phyloP scores from a whole-genome alignment of 1,284 basidiomycete species.

The Psilocybe mexicana region DNA sequence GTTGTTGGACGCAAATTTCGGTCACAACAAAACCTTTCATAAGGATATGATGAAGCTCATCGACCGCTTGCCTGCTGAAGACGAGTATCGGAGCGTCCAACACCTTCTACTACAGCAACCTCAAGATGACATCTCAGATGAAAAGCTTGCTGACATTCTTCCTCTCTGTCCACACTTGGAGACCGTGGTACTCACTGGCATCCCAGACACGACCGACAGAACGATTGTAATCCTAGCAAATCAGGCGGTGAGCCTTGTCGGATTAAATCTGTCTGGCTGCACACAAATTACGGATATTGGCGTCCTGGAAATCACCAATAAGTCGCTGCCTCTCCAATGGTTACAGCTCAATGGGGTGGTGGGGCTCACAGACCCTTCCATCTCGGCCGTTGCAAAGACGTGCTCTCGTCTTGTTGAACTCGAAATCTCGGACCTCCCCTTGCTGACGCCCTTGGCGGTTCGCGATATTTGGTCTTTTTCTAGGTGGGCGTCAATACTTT shows the following conservation, averaged over 20 bases:
- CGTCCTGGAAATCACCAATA: conserved; percentile 67
- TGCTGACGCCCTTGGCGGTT: conserved; percentile 70
- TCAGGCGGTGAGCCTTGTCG: conserved; percentile 68
- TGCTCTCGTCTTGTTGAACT: conserved; percentile 83
- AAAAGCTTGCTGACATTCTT: conserved; percentile 65
- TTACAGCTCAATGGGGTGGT: conserved; percentile 72
- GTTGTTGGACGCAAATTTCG: too few species aligned
- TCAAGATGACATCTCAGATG: conserved; percentile 54
- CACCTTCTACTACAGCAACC: conserved; percentile 51
- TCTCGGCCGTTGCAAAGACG: conserved; percentile 72
- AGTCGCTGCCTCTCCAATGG: conserved; percentile 70
- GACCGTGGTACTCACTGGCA: conserved; percentile 71
- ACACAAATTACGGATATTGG: conserved; percentile 74
- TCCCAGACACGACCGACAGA: conserved; percentile 66
- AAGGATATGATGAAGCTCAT: conserved; percentile 55
- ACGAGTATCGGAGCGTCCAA: conserved; percentile 55
- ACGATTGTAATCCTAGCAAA: conserved; percentile 66
- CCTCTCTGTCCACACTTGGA: conserved; percentile 68
- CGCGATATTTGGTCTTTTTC: conserved; percentile 84
- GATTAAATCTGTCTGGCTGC: conserved; percentile 81
- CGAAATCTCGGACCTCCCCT: conserved; percentile 76
- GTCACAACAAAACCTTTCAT: conserved; percentile 37
- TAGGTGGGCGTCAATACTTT: conserved; percentile 33
- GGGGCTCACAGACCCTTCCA: conserved; percentile 71
- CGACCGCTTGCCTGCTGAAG: conserved; percentile 53